A percentile compares a stretch with the other conserved stretches of the same genome.
phyloP scores from a whole-genome alignment of 2,329 filamentous ascomycete species.

The Stromatinia cepivora region DNA sequence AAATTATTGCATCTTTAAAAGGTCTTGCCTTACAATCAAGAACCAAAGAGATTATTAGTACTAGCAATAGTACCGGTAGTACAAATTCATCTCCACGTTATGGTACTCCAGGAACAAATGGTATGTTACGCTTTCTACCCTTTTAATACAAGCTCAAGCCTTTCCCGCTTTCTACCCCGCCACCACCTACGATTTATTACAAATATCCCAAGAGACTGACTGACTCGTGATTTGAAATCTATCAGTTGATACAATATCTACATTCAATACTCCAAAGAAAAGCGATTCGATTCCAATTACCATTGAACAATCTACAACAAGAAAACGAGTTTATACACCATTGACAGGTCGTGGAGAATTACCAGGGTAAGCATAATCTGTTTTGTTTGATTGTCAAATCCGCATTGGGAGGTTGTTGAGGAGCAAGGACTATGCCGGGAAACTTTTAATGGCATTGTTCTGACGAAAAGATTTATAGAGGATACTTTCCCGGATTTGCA shows the following conservation, averaged over 20 bases:
- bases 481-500: slow-evolving; percentile 62
- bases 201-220: not conserved
- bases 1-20: slow-evolving; percentile 29
- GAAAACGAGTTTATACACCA: slow-evolving; percentile 47
- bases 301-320: slow-evolving; percentile 47
- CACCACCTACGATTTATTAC: slow-evolving; percentile 11
- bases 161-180: slow-evolving; percentile 14
- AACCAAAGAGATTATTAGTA: slow-evolving; percentile 22
- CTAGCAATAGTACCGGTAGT: slow-evolving; percentile 10
- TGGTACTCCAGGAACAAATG: slow-evolving; percentile 21
- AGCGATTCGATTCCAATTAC: slow-evolving; percentile 58
- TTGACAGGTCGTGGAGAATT: slow-evolving; percentile 60
- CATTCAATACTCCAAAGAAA: slow-evolving; percentile 34
- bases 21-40: slow-evolving; percentile 19
- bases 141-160: slow-evolving; percentile 16
- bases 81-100: slow-evolving; percentile 21
- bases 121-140: slow-evolving; percentile 27
- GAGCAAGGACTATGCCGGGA: slow-evolving; percentile 6
- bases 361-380: slow-evolving; percentile 51
- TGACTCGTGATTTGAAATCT: slow-evolving; percentile 15
- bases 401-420: not conserved
- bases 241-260: slow-evolving; percentile 22
- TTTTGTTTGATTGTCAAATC: slow-evolving; percentile 20
- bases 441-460: not conserved
- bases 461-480: slow-evolving; percentile 44